Conservation (phyloP, 2,329 filamentous ascomycete species). For the Fusarium sp. region DNA sequence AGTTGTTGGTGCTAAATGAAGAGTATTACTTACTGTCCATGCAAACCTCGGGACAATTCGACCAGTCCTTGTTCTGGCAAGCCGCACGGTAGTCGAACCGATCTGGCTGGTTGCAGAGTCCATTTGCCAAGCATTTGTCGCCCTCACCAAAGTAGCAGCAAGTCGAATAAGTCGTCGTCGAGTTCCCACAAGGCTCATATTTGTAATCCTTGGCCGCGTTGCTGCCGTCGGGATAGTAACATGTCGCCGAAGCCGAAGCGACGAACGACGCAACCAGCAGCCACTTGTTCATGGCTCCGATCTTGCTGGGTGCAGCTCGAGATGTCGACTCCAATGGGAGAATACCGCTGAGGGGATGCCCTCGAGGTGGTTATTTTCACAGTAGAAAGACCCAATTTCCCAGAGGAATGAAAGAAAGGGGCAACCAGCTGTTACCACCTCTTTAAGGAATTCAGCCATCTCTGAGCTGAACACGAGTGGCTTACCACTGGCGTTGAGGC, state of each 20-base stretch:
- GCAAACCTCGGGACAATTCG: constrained; percentile 34
- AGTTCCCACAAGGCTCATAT: constrained; percentile 35
- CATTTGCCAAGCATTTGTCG: constrained; percentile 35
- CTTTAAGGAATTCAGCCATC: neutral
- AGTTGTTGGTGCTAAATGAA: accelerated
- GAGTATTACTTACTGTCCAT: constrained; percentile 28
- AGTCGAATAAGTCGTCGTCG: constrained; percentile 29
- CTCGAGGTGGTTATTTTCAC: neutral
- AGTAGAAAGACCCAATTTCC: neutral
- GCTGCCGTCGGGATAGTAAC: constrained; percentile 40
- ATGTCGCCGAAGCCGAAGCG: constrained; percentile 12
- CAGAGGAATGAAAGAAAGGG: neutral
- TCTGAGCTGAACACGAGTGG: constrained; percentile 35
- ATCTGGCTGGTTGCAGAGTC: constrained; percentile 28
- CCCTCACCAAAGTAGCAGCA: constrained; percentile 42
- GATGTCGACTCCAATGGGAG: neutral
- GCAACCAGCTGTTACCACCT: neutral
- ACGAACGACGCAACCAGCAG: constrained; percentile 1
- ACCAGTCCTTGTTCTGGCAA: constrained; percentile 40
- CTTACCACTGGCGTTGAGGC: constrained; percentile 26
- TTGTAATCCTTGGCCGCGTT: constrained; percentile 37
- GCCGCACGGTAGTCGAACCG: constrained; percentile 37
- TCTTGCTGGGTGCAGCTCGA: neutral
- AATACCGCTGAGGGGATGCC: neutral
- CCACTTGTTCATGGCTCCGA: constrained; percentile 8